Percentiles rank a stretch among this genome's conserved stretches.
These are phyloP conservation scores for Butyriboletus loyo DNA, from an alignment of 768 basidiomycete species.

Conservation along the genomic window DNA sequence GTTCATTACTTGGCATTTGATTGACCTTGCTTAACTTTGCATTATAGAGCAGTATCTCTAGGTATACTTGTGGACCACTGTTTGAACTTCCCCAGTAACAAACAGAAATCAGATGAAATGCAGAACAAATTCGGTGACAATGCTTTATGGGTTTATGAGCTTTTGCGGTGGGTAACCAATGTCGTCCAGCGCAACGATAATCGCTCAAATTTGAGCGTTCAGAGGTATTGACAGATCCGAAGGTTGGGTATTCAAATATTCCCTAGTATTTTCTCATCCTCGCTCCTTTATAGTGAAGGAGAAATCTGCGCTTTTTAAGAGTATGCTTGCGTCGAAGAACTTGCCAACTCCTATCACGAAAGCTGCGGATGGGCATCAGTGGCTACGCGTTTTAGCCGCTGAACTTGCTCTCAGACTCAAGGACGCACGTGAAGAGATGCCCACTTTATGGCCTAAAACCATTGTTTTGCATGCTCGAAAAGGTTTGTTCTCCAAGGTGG, in stretches of 20 bases:
- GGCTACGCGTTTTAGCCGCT: constrained; percentile 89
- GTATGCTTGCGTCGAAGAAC: constrained; percentile 97
- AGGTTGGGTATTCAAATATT: constrained; percentile 46
- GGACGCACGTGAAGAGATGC: constrained; percentile 70
- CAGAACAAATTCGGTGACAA: constrained; percentile 79
- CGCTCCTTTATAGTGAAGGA: constrained; percentile 67
- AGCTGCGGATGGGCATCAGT: constrained; percentile 74
- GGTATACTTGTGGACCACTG: constrained; percentile 37
- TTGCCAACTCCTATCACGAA: constrained; percentile 75
- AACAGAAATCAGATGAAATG: constrained; percentile 55
- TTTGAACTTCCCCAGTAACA: constrained; percentile 4
- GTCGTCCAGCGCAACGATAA: neutral
- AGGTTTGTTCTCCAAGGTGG: constrained; percentile 40
- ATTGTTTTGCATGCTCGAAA: constrained; percentile 76
- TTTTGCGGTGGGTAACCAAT: constrained; percentile 60
- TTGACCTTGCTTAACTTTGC: constrained; percentile 3
- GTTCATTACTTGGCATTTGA: constrained; percentile 26
- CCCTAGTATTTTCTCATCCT: neutral
- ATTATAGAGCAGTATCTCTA: constrained; percentile 51
- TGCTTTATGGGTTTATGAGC: constrained; percentile 89
- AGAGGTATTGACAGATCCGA: constrained; percentile 88
- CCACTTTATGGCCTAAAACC: constrained; percentile 89
- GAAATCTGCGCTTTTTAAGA: constrained; percentile 75
- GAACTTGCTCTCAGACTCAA: constrained; percentile 84
- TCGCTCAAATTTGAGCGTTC: neutral